phyloP scores from a whole-genome alignment of 2,329 filamentous ascomycete genomes.

The Sarocladium strictum region DNA sequence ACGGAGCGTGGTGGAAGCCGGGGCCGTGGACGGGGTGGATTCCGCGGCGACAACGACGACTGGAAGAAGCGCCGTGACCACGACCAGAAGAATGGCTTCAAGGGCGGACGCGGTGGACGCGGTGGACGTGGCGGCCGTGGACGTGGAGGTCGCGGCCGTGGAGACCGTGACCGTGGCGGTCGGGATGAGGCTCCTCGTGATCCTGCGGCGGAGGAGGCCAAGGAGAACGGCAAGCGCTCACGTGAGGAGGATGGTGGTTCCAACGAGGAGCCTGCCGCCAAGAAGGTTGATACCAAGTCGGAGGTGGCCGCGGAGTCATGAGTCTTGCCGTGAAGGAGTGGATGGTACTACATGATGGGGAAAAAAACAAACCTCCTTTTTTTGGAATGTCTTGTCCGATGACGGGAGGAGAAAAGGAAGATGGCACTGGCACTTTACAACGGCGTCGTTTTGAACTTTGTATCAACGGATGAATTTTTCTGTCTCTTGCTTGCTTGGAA shows the following conservation, averaged over 20 bases:
- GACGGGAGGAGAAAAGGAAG: neutral
- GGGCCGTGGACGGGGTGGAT: constrained; percentile 29
- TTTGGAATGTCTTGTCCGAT: neutral
- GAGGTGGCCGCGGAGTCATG: constrained; percentile 15
- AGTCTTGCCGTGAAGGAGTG: neutral
- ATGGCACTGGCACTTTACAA: constrained; percentile 5
- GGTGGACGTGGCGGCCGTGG: constrained; percentile 35
- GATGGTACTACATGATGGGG: neutral
- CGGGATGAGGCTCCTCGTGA: constrained; percentile 2
- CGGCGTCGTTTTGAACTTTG: neutral
- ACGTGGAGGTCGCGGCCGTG: constrained; percentile 34
- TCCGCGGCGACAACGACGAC: constrained; percentile 38
- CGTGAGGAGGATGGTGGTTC: constrained; percentile 44
- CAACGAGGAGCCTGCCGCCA: constrained; percentile 43
- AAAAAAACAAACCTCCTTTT: neutral
- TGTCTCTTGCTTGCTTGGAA: neutral
- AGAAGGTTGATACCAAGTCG: constrained; percentile 55
- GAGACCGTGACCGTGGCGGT: constrained; percentile 30
- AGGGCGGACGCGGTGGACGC: constrained; percentile 38
- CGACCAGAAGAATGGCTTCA: constrained; percentile 56
- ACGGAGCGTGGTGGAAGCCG: constrained; percentile 25
- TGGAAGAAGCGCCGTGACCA: constrained; percentile 60
- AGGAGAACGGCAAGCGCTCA: constrained; percentile 44
- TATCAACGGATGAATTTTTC: neutral
- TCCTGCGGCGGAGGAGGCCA: constrained; percentile 14